These are phyloP conservation scores for Opeltia flavorubescens DNA, from an alignment of 495 filamentous ascomycete genomes.

Conservation along the genomic window DNA sequence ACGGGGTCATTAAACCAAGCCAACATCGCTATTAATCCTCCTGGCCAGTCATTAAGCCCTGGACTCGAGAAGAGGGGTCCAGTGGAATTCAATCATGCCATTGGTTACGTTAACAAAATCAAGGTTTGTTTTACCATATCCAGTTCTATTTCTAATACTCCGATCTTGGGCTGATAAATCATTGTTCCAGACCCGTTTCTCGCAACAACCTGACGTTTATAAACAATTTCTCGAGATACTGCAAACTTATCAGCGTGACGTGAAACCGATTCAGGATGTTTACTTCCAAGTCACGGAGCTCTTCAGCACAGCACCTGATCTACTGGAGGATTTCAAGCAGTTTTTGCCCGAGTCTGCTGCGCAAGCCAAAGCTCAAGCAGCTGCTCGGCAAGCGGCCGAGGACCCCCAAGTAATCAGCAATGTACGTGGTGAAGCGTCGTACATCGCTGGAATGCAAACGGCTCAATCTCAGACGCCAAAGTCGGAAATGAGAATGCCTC, in stretches of 20 bases:
- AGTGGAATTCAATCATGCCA: slow-evolving; percentile 98
- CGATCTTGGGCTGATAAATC: neutral
- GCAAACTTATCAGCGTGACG: slow-evolving; percentile 96
- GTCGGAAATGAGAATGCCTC: slow-evolving; percentile 66
- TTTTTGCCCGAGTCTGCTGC: slow-evolving; percentile 95
- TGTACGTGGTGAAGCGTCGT: slow-evolving; percentile 38
- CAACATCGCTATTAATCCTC: slow-evolving; percentile 17
- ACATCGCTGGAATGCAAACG: slow-evolving; percentile 22
- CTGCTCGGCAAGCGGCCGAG: slow-evolving; percentile 50
- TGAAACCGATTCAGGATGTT: slow-evolving; percentile 96
- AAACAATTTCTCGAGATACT: slow-evolving; percentile 98
- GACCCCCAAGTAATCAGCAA: slow-evolving; percentile 50
- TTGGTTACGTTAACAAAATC: slow-evolving; percentile 99
- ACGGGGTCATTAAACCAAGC: slow-evolving; percentile 7
- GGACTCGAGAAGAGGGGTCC: slow-evolving; percentile 77
- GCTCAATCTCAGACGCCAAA: slow-evolving; percentile 35
- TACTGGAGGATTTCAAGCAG: slow-evolving; percentile 97
- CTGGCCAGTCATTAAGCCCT: slow-evolving; percentile 32
- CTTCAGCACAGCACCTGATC: slow-evolving; percentile 88
- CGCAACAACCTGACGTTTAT: slow-evolving; percentile 92
- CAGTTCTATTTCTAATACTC: neutral
- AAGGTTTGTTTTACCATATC: slow-evolving; percentile 49
- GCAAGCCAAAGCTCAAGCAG: slow-evolving; percentile 61
- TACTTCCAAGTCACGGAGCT: slow-evolving; percentile 93
- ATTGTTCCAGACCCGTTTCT: slow-evolving; percentile 68